Evolutionary conservation across 768 basidiomycete species (phyloP), one percentile per base, ranked within the genome.

Genomic region (Tulasnella sp.): DNA sequence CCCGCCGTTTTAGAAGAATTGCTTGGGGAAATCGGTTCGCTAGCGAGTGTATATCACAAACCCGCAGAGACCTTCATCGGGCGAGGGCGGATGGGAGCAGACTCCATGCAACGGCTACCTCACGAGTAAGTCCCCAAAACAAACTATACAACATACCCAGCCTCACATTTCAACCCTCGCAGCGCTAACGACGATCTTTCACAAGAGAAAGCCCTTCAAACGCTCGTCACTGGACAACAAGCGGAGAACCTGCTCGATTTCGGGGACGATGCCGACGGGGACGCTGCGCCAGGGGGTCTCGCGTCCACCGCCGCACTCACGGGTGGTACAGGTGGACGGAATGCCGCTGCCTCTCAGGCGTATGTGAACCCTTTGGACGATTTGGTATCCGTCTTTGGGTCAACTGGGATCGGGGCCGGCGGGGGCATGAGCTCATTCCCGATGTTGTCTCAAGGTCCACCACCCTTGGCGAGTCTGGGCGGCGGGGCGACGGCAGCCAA

Each of bases 41-140:
- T 98, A 19, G 90, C 92, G 4, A 94, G 92, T 67, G 92, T 94
- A 1, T 99, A 99, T 68, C 96, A 99, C 73, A 97, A 96, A 70
- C 96, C 96, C 0, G 84, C 83, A 34, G 89, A 92, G 68, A 97
- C 96, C 0, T 99, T 99, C 66, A 81, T 99, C 58, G 96, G 94
- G 0, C 82, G 83, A 63, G 94, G 96, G 7, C 78, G 93, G 49
- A 76, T 97, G 59, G 85, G 91, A 7, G 88, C 83, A 0, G 90
- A 92, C 64, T 75, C 85, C 4, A 75, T 93, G 64, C 80, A 82
- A 63, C 75, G 77, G 65, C 84, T 78, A 70, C 80, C 74, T 57
- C 65, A 70, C 56, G 84, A 84, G 83, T 84, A 60, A 38, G 83
- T 74, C 1, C 27, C 41, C 15, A 59, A 5, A 38, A n/a, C n/a